Evolutionary conservation across 2,329 filamentous ascomycete genomes (phyloP).

Genomic region (Colletotrichum noveboracense): DNA sequence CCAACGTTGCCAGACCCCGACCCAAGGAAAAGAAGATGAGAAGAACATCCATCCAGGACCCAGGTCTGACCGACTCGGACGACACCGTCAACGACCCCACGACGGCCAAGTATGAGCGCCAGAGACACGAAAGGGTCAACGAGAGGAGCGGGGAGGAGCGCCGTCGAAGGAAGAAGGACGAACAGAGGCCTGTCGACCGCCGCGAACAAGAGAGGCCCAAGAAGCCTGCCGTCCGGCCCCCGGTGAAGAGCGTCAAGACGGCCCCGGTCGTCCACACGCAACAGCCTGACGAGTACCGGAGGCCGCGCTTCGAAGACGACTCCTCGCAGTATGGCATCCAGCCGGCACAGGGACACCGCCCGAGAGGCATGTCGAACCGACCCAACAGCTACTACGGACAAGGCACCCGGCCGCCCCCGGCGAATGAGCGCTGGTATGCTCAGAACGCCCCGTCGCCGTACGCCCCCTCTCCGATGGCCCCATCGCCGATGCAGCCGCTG

Average conservation of each 20-base stretch:
- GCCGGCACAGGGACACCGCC: constrained; percentile 29
- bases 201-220: constrained; percentile 29
- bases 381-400: constrained; percentile 22
- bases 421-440: constrained; percentile 22
- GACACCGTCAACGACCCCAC: constrained; percentile 44
- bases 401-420: constrained; percentile 19
- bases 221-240: constrained; percentile 31
- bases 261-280: constrained; percentile 28
- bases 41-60: constrained; percentile 39
- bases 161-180: constrained; percentile 17
- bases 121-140: not conserved
- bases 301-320: constrained; percentile 31
- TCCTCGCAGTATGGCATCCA: constrained; percentile 44
- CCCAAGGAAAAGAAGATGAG: constrained; percentile 37
- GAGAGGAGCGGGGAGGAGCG: constrained; percentile 27
- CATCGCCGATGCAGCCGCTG: not conserved
- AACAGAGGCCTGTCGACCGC: constrained; percentile 33
- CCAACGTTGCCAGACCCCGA: constrained; percentile 57
- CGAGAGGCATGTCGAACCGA: constrained; percentile 18
- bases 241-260: constrained; percentile 41
- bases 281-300: constrained; percentile 25
- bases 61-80: constrained; percentile 47
- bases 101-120: constrained; percentile 35
- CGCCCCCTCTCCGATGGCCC: not conserved
- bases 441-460: constrained; percentile 3